These are phyloP conservation scores for Stemphylium vesicarium DNA, from an alignment of 2,329 filamentous ascomycete species.

Conservation along the genomic window DNA sequence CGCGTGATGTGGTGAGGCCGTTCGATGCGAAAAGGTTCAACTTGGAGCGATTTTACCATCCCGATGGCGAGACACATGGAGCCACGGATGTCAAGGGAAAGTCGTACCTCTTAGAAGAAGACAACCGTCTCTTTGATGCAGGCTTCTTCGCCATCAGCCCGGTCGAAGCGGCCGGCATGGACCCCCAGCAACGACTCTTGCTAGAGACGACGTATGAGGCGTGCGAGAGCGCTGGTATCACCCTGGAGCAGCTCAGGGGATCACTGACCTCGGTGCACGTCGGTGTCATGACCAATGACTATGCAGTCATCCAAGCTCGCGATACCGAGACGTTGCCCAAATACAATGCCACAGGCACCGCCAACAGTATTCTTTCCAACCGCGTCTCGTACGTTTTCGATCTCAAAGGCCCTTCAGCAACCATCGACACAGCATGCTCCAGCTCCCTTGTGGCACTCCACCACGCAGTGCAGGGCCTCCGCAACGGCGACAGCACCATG, in stretches of 20 bases:
- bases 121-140: conserved; percentile 46
- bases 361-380: conserved; percentile 38
- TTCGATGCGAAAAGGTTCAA: conserved; percentile 36
- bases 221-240: conserved; percentile 44
- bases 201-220: conserved; percentile 42
- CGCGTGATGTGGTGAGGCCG: conserved; percentile 34
- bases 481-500: conserved; percentile 12
- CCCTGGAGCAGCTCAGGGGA: conserved; percentile 11
- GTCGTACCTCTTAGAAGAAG: conserved; percentile 21
- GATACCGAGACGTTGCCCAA: neutral
- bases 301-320: conserved; percentile 14
- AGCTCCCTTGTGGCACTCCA: conserved; percentile 38
- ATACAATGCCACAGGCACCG: conserved; percentile 32
- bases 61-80: neutral
- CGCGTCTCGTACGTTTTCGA: conserved; percentile 47
- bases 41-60: conserved; percentile 15
- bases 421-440: conserved; percentile 49
- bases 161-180: conserved; percentile 24
- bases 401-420: conserved; percentile 43
- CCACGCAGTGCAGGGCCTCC: conserved; percentile 13
- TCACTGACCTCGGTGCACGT: conserved; percentile 26
- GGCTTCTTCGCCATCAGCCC: conserved; percentile 31
- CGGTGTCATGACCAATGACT: conserved; percentile 2
- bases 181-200: conserved; percentile 32
- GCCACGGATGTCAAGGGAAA: neutral